Evolutionary conservation across 2,329 filamentous ascomycete species (phyloP), one percentile per base, ranked within the genome.

Genomic region (Emydomyces testavorans): DNA sequence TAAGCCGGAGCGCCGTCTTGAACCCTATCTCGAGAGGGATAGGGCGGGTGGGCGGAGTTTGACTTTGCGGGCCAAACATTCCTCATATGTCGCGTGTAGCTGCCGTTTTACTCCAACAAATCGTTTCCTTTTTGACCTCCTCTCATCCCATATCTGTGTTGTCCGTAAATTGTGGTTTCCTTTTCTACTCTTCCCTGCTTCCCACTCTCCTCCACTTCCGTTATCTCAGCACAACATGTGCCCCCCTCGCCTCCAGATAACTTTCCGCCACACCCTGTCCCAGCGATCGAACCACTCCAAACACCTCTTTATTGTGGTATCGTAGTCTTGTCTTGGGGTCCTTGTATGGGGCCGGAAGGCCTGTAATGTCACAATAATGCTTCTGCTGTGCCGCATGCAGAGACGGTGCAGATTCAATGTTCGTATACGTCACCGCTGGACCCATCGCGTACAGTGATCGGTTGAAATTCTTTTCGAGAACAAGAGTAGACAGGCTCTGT

Each of bases 1-100:
- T 94, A 94, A 95, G 89, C 89, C 88, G 89, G 89, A 94, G 88
- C 85, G 79, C 78, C 81, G 82, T 81, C 80, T 89, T 82, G 77
- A 85, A 81, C 79, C 76, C 79, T 75, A 73, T 72, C 70, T 78
- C 72, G 85, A 94, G 71, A 93, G 84, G 78, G 73, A 65, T 65
- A 69, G 73, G 80, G 79, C 83, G 85, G 82, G 80, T 94, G 84
- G 86, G 82, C 79, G 81, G 76, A 73, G 86, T 78, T 94, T 94
- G 89, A 94, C 86, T 94, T 86, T 85, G 85, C 79, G 81, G 84
- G 77, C 82, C 84, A 73, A 69, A 92, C 85, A 90, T 77, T 39
- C 34, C 21, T 31, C 10, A 16, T 34, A 15, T 18, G 4, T 20
- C 29, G 29, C n/a, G 29, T 31, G 4, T n/a, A 11, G 11, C 10